These are phyloP conservation scores for Celoporthe dispersa DNA, from an alignment of 2,329 filamentous ascomycete genomes.

Conservation along the genomic window DNA sequence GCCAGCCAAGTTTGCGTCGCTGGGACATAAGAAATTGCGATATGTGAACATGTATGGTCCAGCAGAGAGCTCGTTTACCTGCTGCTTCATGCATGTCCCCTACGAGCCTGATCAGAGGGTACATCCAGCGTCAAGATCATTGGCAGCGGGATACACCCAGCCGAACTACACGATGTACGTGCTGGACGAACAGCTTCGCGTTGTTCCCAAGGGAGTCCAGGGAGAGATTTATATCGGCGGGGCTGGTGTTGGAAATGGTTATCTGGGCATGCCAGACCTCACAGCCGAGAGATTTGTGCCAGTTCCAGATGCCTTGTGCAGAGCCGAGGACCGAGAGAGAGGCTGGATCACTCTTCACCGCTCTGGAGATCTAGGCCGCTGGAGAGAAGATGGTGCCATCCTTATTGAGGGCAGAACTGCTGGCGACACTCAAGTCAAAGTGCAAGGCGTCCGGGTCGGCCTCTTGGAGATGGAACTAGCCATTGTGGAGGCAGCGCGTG, in stretches of 20 bases:
- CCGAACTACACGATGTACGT: slow-evolving; percentile 46
- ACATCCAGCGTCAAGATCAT: no score
- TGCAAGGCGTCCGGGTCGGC: slow-evolving; percentile 39
- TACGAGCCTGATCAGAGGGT: no score
- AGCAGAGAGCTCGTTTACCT: no score
- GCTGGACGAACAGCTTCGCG: slow-evolving; percentile 39
- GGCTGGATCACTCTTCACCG: slow-evolving; percentile 40
- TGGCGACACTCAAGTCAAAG: slow-evolving; percentile 51
- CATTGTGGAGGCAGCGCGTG: slow-evolving; percentile 1
- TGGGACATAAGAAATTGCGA: no score
- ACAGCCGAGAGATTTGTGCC: slow-evolving; percentile 25
- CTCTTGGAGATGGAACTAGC: slow-evolving; percentile 39
- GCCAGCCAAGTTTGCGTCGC: no score
- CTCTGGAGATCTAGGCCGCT: slow-evolving; percentile 46
- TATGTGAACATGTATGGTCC: no score
- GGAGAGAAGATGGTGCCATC: slow-evolving; percentile 41
- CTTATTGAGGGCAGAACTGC: slow-evolving; percentile 40
- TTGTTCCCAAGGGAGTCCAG: slow-evolving; percentile 40
- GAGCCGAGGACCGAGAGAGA: slow-evolving; percentile 19
- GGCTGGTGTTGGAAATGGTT: slow-evolving; percentile 44
- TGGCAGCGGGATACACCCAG: no score
- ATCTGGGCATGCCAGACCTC: slow-evolving; percentile 38
- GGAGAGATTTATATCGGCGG: slow-evolving; percentile 48
- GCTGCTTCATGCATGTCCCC: no score
- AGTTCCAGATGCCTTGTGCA: neutral